phyloP scores from a whole-genome alignment of 306 rosid species.

The Luffa acutangula region DNA sequence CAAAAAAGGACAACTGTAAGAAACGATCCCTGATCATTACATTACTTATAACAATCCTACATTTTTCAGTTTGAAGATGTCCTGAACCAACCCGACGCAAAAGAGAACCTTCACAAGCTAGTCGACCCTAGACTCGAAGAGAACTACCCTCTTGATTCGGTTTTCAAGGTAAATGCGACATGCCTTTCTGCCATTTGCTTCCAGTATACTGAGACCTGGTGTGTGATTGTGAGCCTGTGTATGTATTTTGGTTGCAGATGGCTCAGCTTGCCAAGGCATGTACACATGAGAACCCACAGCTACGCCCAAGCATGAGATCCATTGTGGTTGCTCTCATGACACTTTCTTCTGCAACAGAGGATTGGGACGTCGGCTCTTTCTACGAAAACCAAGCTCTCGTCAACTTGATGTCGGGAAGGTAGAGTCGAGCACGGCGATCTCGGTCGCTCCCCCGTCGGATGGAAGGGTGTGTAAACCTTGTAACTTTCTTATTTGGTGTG shows the following conservation, averaged over 20 bases:
- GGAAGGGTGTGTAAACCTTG: background rate
- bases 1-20: too few species aligned
- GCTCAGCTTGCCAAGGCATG: conserved; percentile 74
- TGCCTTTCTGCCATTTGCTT: background rate
- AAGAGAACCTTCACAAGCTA: conserved; percentile 43
- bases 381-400: conserved; percentile 50
- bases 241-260: conserved; percentile 37
- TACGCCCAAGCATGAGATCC: conserved; percentile 89
- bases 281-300: conserved; percentile 60
- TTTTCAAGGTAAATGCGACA: conserved; percentile 49
- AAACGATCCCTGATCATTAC: background rate
- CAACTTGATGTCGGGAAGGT: conserved; percentile 82
- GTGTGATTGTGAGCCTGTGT: background rate
- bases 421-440: conserved; percentile 11
- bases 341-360: conserved; percentile 59
- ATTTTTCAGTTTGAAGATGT: conserved; percentile 68
- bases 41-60: background rate
- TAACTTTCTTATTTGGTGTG: background rate
- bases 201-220: background rate
- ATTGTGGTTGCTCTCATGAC: conserved; percentile 84
- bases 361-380: conserved; percentile 72
- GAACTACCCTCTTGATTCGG: conserved; percentile 57
- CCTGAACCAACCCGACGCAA: conserved; percentile 37
- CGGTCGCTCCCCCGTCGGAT: background rate
- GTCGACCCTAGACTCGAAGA: conserved; percentile 72